Evolutionary conservation across 75 land plant species (phyloP), one percentile per base, ranked within the genome.

Genomic region (Cupressus sempervirens): DNA sequence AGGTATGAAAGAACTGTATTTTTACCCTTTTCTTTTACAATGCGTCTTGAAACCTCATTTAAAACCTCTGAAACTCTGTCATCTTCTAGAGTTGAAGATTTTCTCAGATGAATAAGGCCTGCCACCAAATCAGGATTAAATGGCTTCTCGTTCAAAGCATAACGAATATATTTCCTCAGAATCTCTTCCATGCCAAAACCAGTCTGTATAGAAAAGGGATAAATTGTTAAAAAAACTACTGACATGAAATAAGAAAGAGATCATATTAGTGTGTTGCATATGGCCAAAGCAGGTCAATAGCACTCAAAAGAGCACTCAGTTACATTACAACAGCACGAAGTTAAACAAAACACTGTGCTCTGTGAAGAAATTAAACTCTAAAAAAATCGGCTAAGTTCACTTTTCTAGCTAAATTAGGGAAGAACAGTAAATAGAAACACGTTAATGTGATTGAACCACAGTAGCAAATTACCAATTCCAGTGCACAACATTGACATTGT

Each of bases 131-230:
- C 93, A 32, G 95, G 94, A 70, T 90, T 89, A 86, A 96, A 98
- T 6, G 98, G 94, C 82, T 94, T 94, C 84, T 96, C 99, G 88
- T 96, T 98, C 86, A 98, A 80, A 10, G 90, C 92, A 91, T 98
- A 98, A 7, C 99, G 89, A 14, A 98, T 91, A 85, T 98, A 98
- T 85, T 98, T 98, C 10, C 98, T 90, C 67, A 98, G 62, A 77
- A 96, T 87, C 14, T 95, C 95, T 23, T 92, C 92, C 92, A 90
- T 90, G 76, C 82, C 72, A 84, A 95, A 95, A 75, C 91, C 94
- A 89, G 96, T 93, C 96, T 95, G 91, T 87, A 91, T 38, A 67
- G 18, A 76, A 53, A 41, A 85, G 76, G 29, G n/a, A 46, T 26
- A 77, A 53, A 77, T 12, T 30, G 79, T 43, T 9, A 67, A 43